These are phyloP conservation scores for Entomortierella chlamydospora DNA, from an alignment of 192 early-diverging fungal genomes.

Conservation along the genomic window DNA sequence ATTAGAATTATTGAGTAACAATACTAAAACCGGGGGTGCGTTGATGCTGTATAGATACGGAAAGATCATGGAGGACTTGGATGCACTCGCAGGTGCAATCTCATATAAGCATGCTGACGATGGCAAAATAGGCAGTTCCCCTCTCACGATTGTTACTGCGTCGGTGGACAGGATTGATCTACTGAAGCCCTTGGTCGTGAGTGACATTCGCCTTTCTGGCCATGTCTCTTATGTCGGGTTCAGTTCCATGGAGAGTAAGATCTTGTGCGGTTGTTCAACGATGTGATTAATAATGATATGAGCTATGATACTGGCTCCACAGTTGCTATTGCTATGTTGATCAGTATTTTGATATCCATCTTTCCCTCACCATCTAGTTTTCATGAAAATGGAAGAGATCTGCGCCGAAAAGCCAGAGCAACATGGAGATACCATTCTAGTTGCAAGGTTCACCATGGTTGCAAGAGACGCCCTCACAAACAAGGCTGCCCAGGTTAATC, in stretches of 20 bases:
- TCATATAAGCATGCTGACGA: constrained; percentile 78
- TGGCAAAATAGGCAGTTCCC: constrained; percentile 42
- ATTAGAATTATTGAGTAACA: not conserved
- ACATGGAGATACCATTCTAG: constrained; percentile 69
- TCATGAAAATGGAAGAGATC: constrained; percentile 75
- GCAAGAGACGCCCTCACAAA: constrained; percentile 77
- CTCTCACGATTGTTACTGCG: constrained; percentile 87
- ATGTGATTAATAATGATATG: no score
- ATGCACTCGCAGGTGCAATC: constrained; percentile 84
- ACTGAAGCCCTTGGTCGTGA: constrained; percentile 67
- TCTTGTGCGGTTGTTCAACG: not conserved
- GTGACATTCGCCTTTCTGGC: constrained; percentile 83
- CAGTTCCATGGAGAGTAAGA: constrained; percentile 87
- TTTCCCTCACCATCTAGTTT: constrained; percentile 47
- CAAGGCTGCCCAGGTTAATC: constrained; percentile 78
- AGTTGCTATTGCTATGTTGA: no score
- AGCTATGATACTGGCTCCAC: no score
- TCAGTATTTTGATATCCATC: not conserved
- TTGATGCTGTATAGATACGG: constrained; percentile 61
- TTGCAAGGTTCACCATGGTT: constrained; percentile 93
- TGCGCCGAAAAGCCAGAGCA: constrained; percentile 18
- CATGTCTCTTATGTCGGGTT: constrained; percentile 87
- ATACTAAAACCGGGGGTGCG: not conserved
- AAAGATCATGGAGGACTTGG: constrained; percentile 88
- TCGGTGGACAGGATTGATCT: constrained; percentile 90